Conservation (phyloP, 2,329 filamentous ascomycete species). For the Pseudogymnoascus sp. region DNA sequence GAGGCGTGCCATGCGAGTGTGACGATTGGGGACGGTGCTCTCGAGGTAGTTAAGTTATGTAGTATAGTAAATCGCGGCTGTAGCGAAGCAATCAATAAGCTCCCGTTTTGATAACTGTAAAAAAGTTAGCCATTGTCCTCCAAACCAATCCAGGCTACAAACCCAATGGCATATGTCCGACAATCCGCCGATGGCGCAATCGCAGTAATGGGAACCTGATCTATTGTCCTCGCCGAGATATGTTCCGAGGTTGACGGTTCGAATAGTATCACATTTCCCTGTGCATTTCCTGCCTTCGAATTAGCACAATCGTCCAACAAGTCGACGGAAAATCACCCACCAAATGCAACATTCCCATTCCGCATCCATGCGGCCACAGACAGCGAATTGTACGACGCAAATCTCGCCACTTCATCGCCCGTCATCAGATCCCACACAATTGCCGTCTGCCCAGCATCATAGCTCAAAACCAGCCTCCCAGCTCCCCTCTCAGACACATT, state of each 20-base stretch:
- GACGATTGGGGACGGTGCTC: slow-evolving; percentile 79
- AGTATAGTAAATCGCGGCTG: slow-evolving; percentile 90
- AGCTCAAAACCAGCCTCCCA: slow-evolving; percentile 83
- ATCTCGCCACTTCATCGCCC: slow-evolving; percentile 83
- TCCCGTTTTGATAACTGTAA: slow-evolving; percentile 84
- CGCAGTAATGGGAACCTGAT: slow-evolving; percentile 89
- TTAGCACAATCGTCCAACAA: slow-evolving; percentile 14
- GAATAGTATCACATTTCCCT: slow-evolving; percentile 90
- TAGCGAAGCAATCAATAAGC: slow-evolving; percentile 79
- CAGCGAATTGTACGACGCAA: slow-evolving; percentile 82
- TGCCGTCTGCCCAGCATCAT: slow-evolving; percentile 81
- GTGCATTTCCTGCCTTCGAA: slow-evolving; percentile 63
- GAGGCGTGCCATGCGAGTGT: slow-evolving; percentile 93
- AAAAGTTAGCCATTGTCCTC: slow-evolving; percentile 9
- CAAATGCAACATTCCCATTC: slow-evolving; percentile 94
- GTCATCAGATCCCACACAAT: slow-evolving; percentile 97
- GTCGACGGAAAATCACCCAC: slow-evolving; percentile 44
- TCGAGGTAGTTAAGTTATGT: slow-evolving; percentile 80
- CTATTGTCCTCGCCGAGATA: slow-evolving; percentile 79
- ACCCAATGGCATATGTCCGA: slow-evolving; percentile 94
- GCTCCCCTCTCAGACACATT: slow-evolving; percentile 82
- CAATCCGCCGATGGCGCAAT: slow-evolving; percentile 84
- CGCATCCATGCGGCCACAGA: slow-evolving; percentile 89
- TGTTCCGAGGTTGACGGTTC: slow-evolving; percentile 91
- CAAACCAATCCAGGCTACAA: slow-evolving; percentile 28